Evolutionary conservation across 768 basidiomycete species (phyloP), one percentile per base, ranked within the genome.

Genomic region (Leucocoprinus sp.): DNA sequence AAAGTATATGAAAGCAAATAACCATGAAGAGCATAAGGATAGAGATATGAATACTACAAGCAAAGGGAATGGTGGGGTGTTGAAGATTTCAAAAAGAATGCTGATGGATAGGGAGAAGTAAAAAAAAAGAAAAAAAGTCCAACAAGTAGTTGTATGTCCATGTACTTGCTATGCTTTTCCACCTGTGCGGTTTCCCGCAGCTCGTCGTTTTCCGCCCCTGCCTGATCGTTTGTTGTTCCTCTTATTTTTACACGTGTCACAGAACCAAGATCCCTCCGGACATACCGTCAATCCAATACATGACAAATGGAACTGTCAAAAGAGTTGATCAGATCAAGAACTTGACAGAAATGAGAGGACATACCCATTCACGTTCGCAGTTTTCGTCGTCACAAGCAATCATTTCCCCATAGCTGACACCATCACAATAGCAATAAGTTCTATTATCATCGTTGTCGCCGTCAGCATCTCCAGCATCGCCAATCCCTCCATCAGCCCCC

Each of bases 331-430:
- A 43, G 46, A 8, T n/a, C 48, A 42, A 23, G 19, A 41, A 11
- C 31, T 23, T 8, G 21, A 42, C 29, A 52, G 43, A 27, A 43
- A 38, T 42, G 43, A 43, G 45, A 37, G 54, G 5, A 82, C 87
- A 59, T 54, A 93, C 92, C 92, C 92, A 96, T 83, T 93, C 91
- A 48, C 72, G 70, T 54, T 82, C 79, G 65, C 92, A 95, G 36
- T 72, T 70, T 14, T 69, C 66, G 55, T 82, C 87, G 60, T 96
- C 92, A 60, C 92, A 96, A 18, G 82, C 92, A 55, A 96, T 88
- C 92, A 96, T 95, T 66, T 93, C 85, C 28, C 93, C 93, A 55
- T 84, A 93, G 57, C 88, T 91, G 49, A 80, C 73, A 14, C 84
- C 70, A 53, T 87, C 72, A 62, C 93, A 97, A 68, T 82, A 74